These are phyloP conservation scores for sorghum (Sorghum bicolor) DNA, from an alignment of 176 grass and related monocot genomes.

Conservation along the genomic window DNA sequence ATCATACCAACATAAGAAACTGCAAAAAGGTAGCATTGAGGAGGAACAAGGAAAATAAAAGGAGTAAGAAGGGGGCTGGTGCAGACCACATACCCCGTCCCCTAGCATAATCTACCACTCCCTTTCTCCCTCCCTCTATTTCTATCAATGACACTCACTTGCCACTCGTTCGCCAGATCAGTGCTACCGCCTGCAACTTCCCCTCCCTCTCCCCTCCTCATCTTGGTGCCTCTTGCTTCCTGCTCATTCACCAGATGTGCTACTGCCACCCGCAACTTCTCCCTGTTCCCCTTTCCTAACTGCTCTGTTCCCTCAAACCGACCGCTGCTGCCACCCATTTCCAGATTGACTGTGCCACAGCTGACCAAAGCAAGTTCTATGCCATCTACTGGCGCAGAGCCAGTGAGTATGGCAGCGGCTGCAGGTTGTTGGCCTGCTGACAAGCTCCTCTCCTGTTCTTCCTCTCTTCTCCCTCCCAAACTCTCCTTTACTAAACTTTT, in stretches of 20 bases:
- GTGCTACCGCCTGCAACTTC: neutral
- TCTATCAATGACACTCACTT: neutral
- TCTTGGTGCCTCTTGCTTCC: neutral
- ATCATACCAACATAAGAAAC: neutral
- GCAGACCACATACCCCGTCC: neutral
- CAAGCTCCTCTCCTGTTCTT: no score
- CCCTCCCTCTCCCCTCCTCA: neutral
- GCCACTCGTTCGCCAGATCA: neutral
- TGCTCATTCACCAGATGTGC: neutral
- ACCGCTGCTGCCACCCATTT: neutral
- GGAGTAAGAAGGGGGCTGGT: neutral
- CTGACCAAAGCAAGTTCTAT: neutral
- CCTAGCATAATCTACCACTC: neutral
- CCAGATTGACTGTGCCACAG: neutral
- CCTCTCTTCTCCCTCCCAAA: no score
- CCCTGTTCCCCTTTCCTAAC: neutral
- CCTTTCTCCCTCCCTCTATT: neutral
- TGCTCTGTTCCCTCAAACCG: neutral
- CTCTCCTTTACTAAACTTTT: no score
- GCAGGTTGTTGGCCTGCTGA: no score
- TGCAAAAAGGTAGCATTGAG: neutral
- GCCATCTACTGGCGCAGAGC: neutral
- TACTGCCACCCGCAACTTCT: neutral
- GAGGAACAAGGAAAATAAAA: neutral
- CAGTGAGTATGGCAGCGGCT: no score